Evolutionary conservation across 805 yeast genomes (phyloP).

Genomic region (Kazachstania africana): DNA sequence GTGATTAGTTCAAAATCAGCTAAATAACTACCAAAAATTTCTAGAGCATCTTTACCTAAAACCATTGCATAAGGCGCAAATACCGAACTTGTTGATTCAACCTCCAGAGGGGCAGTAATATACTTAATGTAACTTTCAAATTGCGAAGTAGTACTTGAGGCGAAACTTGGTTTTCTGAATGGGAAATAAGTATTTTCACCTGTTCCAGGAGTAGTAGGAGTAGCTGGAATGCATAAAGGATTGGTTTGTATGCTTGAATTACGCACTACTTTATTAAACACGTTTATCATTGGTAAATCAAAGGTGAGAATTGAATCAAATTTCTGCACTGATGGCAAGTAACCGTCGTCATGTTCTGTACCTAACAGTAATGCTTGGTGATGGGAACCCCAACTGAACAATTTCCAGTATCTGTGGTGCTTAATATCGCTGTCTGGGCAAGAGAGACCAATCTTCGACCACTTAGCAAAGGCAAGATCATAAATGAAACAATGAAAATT

Average conservation of each 20-base stretch:
- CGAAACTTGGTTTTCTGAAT: slow-evolving; percentile 5
- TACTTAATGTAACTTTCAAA: slow-evolving; percentile 67
- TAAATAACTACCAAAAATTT: slow-evolving; percentile 47
- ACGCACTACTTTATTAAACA: slow-evolving; percentile 13
- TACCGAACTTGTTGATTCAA: slow-evolving; percentile 55
- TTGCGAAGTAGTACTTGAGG: slow-evolving; percentile 15
- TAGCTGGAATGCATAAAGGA: neutral
- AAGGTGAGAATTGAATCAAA: slow-evolving; percentile 37
- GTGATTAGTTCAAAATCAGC: slow-evolving; percentile 65
- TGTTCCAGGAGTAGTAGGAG: neutral
- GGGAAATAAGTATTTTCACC: neutral
- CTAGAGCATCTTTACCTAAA: slow-evolving; percentile 63
- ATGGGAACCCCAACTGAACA: slow-evolving; percentile 68
- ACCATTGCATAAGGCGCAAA: slow-evolving; percentile 73
- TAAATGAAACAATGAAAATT: slow-evolving; percentile 23
- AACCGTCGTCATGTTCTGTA: slow-evolving; percentile 17
- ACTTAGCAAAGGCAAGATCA: slow-evolving; percentile 30
- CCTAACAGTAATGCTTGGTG: slow-evolving; percentile 60
- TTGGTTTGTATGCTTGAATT: neutral
- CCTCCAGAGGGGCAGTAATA: slow-evolving; percentile 58
- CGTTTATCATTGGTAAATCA: slow-evolving; percentile 44
- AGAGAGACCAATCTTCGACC: slow-evolving; percentile 51
- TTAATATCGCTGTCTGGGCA: slow-evolving; percentile 42
- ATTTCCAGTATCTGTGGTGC: slow-evolving; percentile 53
- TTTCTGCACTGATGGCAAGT: slow-evolving; percentile 30